Percentiles rank a stretch among this genome's conserved stretches.
Conservation (phyloP, 2,329 filamentous ascomycete species). For the Hymenoscyphus fructigenus region DNA sequence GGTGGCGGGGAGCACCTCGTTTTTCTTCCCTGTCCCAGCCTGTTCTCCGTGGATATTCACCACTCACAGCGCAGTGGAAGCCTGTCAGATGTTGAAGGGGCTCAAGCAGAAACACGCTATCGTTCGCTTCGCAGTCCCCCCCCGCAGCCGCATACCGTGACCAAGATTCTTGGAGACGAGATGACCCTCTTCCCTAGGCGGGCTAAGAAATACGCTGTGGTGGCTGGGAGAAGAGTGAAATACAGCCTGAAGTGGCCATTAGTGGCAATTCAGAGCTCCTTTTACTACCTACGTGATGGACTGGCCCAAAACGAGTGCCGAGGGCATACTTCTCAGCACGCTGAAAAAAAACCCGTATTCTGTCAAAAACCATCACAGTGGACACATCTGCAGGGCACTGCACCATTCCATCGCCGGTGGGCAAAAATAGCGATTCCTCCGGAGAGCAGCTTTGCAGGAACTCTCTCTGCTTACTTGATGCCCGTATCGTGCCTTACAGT, state of each 20-base stretch:
- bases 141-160: background rate
- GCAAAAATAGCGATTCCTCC: background rate
- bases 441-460: background rate
- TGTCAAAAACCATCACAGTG: background rate
- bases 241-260: no score
- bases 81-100: slow-evolving; percentile 3
- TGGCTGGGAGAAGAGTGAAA: no score
- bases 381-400: background rate
- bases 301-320: no score
- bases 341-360: background rate
- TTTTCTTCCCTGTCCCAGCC: background rate
- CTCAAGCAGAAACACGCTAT: slow-evolving; percentile 13
- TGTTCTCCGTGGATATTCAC: background rate
- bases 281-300: no score
- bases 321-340: background rate
- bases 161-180: background rate
- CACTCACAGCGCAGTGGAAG: background rate
- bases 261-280: no score
- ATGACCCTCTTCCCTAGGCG: no score
- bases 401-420: background rate
- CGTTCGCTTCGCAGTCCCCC: background rate
- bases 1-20: background rate
- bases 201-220: background rate
- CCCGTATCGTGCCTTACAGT: background rate
- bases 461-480: background rate